Evolutionary conservation across 73 alveolate genomes (phyloP), one percentile per base, ranked within the genome.

Genomic region (Symbiodinium pilosum): DNA sequence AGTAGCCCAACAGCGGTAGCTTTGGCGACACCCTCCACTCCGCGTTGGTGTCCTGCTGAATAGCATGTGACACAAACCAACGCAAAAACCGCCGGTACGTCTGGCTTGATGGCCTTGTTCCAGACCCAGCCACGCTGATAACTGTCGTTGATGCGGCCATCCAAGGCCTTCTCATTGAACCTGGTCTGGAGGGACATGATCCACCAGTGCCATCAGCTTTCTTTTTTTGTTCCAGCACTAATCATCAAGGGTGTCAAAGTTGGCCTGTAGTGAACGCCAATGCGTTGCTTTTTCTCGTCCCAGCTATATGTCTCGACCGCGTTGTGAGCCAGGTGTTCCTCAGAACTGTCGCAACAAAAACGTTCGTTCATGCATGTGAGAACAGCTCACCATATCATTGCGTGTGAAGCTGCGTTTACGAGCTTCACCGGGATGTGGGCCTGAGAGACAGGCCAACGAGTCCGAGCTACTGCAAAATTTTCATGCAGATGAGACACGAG

Each of bases 21-120:
- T 91, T 91, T 30, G 97, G 97, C 36, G 97, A 91, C 59, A 91
- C 97, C 18, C 97, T 87, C 97, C 97, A 91, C 52, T 91, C 97
- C 20, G 97, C 97, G 39, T 28, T 69, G 32, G 97, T 91, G 40
- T 91, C 97, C 97, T 69, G 87, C 86, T 12, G 32, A 38, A 64
- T 47, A n/a, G 16, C 36, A 20, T 0, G 34, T 36, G 36, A 39
- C 86, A 34, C 32, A 42, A 39, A 83, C 47, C 42, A 41, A 39
- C 56, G n/a, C n/a, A n/a, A n/a, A n/a, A n/a, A n/a, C n/a, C n/a
- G n/a, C n/a, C n/a, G n/a, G n/a, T n/a, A n/a, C n/a, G n/a, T n/a
- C n/a, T n/a, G n/a, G n/a, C n/a, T n/a, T n/a, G n/a, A n/a, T n/a
- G n/a, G n/a, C 97, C 97, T 91, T 69, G 97, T 91, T 91, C 89